phyloP scores from a whole-genome alignment of 1,284 basidiomycete genomes.

The Tilletia caries region DNA sequence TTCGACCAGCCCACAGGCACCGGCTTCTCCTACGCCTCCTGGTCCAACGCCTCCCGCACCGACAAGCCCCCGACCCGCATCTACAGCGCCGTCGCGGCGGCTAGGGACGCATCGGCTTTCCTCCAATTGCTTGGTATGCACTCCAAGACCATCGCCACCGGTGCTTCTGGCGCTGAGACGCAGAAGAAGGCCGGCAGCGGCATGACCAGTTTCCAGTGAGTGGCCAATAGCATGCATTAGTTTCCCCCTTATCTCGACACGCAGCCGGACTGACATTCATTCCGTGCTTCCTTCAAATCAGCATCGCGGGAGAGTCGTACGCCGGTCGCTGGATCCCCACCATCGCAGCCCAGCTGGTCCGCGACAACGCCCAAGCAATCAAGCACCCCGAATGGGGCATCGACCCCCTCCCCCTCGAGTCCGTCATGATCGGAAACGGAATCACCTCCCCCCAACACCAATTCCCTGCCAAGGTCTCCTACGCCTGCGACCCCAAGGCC shows the following conservation, averaged over 20 bases:
- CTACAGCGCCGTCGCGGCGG: constrained; percentile 36
- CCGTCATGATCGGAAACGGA: constrained; percentile 51
- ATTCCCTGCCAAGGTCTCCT: constrained; percentile 46
- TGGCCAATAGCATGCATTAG: too few species aligned
- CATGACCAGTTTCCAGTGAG: constrained; percentile 32
- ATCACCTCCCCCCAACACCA: constrained; percentile 48
- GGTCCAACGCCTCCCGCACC: constrained; percentile 36
- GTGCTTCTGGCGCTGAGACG: constrained; percentile 23
- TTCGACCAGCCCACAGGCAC: constrained; percentile 51
- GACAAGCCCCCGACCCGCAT: constrained; percentile 42
- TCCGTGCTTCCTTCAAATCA: background rate
- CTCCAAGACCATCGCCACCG: constrained; percentile 15
- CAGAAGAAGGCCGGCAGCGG: constrained; percentile 21
- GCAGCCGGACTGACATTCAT: background rate
- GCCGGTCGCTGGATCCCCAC: constrained; percentile 48
- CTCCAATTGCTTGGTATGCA: constrained; percentile 48
- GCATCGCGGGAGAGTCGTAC: constrained; percentile 49
- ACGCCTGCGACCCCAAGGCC: constrained; percentile 35
- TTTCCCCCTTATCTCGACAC: background rate
- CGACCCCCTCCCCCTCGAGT: constrained; percentile 34
- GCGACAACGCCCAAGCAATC: constrained; percentile 42
- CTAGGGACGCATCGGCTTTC: constrained; percentile 47
- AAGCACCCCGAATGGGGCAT: constrained; percentile 41
- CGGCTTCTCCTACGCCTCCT: constrained; percentile 49
- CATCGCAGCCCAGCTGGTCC: constrained; percentile 41